phyloP scores from a whole-genome alignment of 148 eudicot species.

The Fagopyrum homotropicum region DNA sequence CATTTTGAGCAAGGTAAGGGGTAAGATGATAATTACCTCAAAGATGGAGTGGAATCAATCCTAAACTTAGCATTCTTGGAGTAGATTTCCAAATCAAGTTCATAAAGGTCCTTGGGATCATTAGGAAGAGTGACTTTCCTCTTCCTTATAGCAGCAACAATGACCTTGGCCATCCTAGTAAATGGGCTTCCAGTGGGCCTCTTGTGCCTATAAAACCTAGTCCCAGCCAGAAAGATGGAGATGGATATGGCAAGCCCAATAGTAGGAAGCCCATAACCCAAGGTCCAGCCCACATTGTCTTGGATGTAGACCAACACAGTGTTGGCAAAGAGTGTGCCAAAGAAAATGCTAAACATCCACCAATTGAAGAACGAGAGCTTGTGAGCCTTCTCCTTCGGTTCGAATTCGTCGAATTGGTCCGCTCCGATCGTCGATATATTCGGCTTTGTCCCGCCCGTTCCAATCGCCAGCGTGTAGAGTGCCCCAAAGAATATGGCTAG shows the following conservation, averaged over 20 bases:
- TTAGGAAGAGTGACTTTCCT: constrained; percentile 34
- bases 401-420: constrained; percentile 73
- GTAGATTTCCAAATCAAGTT: constrained; percentile 51
- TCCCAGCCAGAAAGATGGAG: constrained; percentile 49
- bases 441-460: constrained; percentile 87
- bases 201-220: constrained; percentile 60
- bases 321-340: constrained; percentile 79
- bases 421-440: constrained; percentile 81
- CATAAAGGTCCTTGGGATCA: constrained; percentile 60
- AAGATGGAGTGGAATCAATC: constrained; percentile 51
- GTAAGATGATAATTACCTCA: constrained; percentile 28
- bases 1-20: too few relatives aligned
- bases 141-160: constrained; percentile 60
- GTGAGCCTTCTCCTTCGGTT: constrained; percentile 64
- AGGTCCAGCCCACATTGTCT: constrained; percentile 81
- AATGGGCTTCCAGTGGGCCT: constrained; percentile 63
- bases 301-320: constrained; percentile 68
- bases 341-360: constrained; percentile 88
- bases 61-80: constrained; percentile 41
- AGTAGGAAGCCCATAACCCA: constrained; percentile 76
- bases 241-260: constrained; percentile 57
- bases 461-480: constrained; percentile 63
- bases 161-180: constrained; percentile 60
- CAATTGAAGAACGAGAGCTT: constrained; percentile 82
- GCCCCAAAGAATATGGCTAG: constrained; percentile 62